These are phyloP conservation scores for Pisolithus albus DNA, from an alignment of 768 basidiomycete species.

Conservation along the genomic window DNA sequence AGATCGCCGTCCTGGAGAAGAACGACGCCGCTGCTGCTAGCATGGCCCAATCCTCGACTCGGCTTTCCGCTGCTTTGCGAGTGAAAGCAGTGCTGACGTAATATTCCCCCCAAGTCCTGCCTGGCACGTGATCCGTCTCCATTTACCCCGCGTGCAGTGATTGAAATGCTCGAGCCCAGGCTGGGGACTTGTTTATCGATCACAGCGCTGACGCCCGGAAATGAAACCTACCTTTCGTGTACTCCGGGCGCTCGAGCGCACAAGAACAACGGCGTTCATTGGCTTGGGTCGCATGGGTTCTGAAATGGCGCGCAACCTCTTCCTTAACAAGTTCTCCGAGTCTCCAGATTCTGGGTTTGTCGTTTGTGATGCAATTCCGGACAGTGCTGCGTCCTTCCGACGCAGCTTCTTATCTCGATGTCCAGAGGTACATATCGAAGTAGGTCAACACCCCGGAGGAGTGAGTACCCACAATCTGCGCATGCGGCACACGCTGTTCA, in stretches of 20 bases:
- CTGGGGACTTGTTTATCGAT: neutral
- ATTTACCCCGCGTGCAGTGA: neutral
- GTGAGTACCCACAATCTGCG: slow-evolving; percentile 38
- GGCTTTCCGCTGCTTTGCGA: neutral
- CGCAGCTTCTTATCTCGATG: slow-evolving; percentile 48
- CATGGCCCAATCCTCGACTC: slow-evolving; percentile 34
- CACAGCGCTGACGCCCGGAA: slow-evolving; percentile 1
- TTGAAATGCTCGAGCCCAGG: neutral
- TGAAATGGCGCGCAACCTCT: slow-evolving; percentile 81
- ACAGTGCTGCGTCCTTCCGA: slow-evolving; percentile 50
- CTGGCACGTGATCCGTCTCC: no score
- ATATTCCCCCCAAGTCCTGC: no score
- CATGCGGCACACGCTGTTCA: slow-evolving; percentile 8
- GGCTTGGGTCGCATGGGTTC: slow-evolving; percentile 86
- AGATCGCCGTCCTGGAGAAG: slow-evolving; percentile 74
- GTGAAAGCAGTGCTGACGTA: neutral
- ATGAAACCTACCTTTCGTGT: slow-evolving; percentile 49
- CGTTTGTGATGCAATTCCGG: slow-evolving; percentile 70
- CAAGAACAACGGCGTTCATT: slow-evolving; percentile 65
- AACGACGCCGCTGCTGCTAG: slow-evolving; percentile 79
- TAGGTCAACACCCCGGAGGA: slow-evolving; percentile 66
- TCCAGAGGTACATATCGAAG: slow-evolving; percentile 51
- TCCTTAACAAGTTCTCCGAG: slow-evolving; percentile 61
- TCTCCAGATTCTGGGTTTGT: slow-evolving; percentile 53
- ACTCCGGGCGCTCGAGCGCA: slow-evolving; percentile 38